phyloP scores from a whole-genome alignment of 1,284 basidiomycete genomes.

The Leccinum fuscescens region DNA sequence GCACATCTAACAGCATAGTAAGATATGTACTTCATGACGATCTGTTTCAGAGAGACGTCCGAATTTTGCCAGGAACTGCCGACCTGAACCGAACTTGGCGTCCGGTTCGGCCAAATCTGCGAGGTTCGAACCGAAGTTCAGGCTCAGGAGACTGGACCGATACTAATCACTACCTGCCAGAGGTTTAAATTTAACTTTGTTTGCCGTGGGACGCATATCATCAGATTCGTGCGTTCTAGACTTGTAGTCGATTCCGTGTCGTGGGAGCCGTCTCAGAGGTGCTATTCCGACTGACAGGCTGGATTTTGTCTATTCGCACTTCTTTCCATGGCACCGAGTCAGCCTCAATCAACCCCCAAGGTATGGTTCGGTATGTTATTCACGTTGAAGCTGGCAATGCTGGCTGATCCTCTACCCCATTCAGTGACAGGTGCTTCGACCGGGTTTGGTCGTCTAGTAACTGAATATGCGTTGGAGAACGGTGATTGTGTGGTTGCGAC shows the following conservation, averaged over 20 bases:
- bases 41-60: too few relatives aligned
- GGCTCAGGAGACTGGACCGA: too few relatives aligned
- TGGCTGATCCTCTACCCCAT: not conserved
- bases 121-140: too few relatives aligned
- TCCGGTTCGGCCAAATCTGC: too few relatives aligned
- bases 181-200: too few relatives aligned
- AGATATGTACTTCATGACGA: too few relatives aligned
- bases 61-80: too few relatives aligned
- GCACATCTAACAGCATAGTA: too few relatives aligned
- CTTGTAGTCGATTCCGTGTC: not conserved
- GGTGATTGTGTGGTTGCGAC: slow-evolving; percentile 35
- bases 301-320: not conserved
- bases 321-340: slow-evolving; percentile 5
- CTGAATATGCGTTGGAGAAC: slow-evolving; percentile 25
- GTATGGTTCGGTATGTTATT: slow-evolving; percentile 29
- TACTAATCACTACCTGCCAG: too few relatives aligned
- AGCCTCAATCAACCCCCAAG: slow-evolving; percentile 9
- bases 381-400: not conserved
- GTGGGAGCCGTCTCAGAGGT: not conserved
- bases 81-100: too few relatives aligned
- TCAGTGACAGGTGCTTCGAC: slow-evolving; percentile 34
- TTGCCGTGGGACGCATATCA: too few relatives aligned
- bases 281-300: not conserved
- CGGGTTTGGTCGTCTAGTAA: slow-evolving; percentile 30
- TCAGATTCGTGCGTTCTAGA: too few relatives aligned